Evolutionary conservation across 2,329 filamentous ascomycete species (phyloP), one percentile per base, ranked within the genome.

Genomic region (Claviceps monticola): DNA sequence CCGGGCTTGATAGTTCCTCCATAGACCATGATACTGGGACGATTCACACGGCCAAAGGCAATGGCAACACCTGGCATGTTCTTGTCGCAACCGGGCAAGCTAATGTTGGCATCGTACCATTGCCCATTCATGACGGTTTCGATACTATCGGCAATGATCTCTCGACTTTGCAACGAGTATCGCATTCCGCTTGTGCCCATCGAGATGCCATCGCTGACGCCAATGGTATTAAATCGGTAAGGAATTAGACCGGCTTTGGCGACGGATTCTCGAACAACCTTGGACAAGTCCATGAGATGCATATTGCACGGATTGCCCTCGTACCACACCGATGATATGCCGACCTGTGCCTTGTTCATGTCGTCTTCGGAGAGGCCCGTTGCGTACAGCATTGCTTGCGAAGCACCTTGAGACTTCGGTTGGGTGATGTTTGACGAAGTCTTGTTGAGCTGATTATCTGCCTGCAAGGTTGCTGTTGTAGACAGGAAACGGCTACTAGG

Each of bases 51-150:
- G 39, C 89, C 91, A 87, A 96, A 96, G 52, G 90, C 93, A 63
- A 93, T 93, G 61, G 89, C 72, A 13, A 93, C 87, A 68, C 87
- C 87, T 1, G 89, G 89, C 93, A 98, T 97, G 73, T 98, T 98
- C 82, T 98, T 98, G 78, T 98, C 93, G 71, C 93, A 98, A 48
- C 93, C 93, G 14, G 93, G 93, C 61, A 98, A 86, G 50, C 88
- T 95, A 65, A 98, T 86, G 70, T 97, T 97, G 60, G 83, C 91
- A 68, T 98, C 93, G 66, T 98, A 97, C 89, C 90, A 97, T 71
- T 98, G 93, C 16, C 89, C 93, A 59, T 89, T 85, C 90, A 97
- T 98, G 61, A 98, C 93, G 5, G 93, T 97, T 78, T 98, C 93
- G 63, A 98, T 95, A 56, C 87, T 94, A 72, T 98, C 93, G 62